Percentiles rank a stretch among this genome's conserved stretches.
Conservation (phyloP, 1,284 basidiomycete genomes). For the Ceratobasidium sp. region DNA sequence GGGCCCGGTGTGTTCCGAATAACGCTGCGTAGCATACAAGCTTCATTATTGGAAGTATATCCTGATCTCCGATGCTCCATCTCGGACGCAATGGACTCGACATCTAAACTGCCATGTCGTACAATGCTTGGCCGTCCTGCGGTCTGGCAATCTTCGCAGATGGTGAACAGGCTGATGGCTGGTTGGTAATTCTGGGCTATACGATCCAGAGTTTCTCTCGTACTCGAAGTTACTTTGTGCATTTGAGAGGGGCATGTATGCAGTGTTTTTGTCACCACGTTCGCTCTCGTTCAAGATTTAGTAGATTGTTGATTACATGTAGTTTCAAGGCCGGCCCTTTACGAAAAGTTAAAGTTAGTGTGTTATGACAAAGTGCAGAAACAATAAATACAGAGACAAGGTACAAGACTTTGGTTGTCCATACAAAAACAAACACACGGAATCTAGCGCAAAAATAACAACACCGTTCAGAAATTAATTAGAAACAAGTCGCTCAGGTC, state of each 20-base stretch:
- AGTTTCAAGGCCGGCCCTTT: too few species aligned
- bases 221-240: too few species aligned
- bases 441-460: too few species aligned
- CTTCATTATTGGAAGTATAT: background rate
- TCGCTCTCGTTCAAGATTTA: too few species aligned
- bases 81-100: conserved; percentile 2
- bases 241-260: too few species aligned
- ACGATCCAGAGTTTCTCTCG: too few species aligned
- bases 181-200: too few species aligned
- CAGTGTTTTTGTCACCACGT: too few species aligned
- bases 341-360: too few species aligned
- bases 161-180: too few species aligned
- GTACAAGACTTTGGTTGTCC: background rate
- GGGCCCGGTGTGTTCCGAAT: background rate
- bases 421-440: background rate
- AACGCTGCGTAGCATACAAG: background rate
- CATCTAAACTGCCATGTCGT: background rate
- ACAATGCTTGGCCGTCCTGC: background rate
- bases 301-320: too few species aligned
- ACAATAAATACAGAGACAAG: conserved; percentile 3
- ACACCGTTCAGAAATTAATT: background rate
- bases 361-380: background rate
- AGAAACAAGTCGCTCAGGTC: background rate
- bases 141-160: too few species aligned
- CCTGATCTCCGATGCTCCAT: background rate